Evolutionary conservation across 75 land plant genomes (phyloP).

Genomic region (Gnetum montanum): DNA sequence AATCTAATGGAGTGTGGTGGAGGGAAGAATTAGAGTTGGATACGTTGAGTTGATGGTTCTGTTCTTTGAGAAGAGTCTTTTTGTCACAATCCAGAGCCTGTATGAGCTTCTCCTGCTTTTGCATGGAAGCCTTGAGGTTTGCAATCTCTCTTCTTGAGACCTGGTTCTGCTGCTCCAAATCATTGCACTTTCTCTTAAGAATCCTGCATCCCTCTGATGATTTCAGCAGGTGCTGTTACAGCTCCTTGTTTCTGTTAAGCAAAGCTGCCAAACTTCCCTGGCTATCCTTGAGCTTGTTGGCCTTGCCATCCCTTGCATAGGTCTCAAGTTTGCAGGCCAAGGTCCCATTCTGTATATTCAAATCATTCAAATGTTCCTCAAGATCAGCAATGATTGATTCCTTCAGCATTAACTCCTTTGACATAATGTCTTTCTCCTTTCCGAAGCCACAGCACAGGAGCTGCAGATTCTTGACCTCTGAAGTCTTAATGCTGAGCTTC

Average conservation of each 20-base stretch:
- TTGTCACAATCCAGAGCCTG: not conserved
- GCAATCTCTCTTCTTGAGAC: constrained; percentile 5
- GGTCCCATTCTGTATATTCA: constrained; percentile 34
- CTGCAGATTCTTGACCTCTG: constrained; percentile 35
- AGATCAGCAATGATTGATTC: constrained; percentile 20
- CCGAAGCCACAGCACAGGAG: constrained; percentile 41
- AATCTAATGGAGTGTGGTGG: no score
- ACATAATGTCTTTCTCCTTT: constrained; percentile 58
- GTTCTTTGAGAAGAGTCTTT: not conserved
- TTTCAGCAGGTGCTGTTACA: constrained; percentile 41
- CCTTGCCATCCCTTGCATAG: constrained; percentile 11
- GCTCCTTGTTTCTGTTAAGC: constrained; percentile 33
- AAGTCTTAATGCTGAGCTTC: constrained; percentile 20
- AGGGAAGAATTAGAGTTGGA: no score
- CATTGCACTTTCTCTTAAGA: constrained; percentile 29
- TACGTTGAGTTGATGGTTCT: no score
- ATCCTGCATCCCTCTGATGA: constrained; percentile 27
- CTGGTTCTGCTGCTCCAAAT: constrained; percentile 18
- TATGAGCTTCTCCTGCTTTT: not conserved
- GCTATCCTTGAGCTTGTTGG: not conserved
- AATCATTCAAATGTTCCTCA: constrained; percentile 42
- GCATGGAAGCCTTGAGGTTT: not conserved
- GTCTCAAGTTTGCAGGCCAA: constrained; percentile 21
- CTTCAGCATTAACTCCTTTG: constrained; percentile 39
- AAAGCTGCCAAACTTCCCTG: constrained; percentile 10